Evolutionary conservation across 805 yeast genomes (phyloP), one percentile per base, ranked within the genome.

Genomic region (Ascoidea asiatica): DNA sequence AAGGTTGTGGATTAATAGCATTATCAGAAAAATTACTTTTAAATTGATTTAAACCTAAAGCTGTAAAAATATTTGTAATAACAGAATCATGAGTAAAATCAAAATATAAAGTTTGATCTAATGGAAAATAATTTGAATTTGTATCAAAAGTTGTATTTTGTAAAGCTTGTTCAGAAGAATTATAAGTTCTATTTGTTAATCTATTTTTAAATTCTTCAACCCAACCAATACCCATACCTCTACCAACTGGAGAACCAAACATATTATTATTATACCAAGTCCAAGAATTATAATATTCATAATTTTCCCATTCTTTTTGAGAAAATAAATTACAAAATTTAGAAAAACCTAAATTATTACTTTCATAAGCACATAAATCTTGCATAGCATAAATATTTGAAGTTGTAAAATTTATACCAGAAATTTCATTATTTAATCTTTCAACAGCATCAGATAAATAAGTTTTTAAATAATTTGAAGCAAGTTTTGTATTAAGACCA

Each of bases 81-180:
- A 80, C 81, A 37, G 81, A 72, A 57, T 86, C 95, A 55, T 86
- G 95, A 15, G 85, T 69, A 64, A 84, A 80, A 51, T 77, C 81
- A 51, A 82, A 66, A 67, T 80, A 79, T 41, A 82, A 65, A 45
- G 72, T 70, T 56, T 59, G 73, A 47, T 64, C 69, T 20, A 60
- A 50, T 19, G 72, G 72, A 55, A 66, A 64, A 8, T 57, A 53
- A 19, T 42, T 54, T 13, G 53, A 49, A 45, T 44, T 42, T 42
- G 46, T 33, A 43, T 58, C 58, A 7, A 61, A 51, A 4, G 73
- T 69, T 11, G 66, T 60, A 52, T 75, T 79, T 47, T 69, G 71
- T 7, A 57, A 54, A 36, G 73, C 72, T 44, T 71, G 69, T 47
- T 65, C 59, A 50, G 79, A 63, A 46, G 72, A 65, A n/a, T 67